These are phyloP conservation scores for Eucalyptus regnans DNA, from an alignment of 345 rosid species.

Conservation along the genomic window DNA sequence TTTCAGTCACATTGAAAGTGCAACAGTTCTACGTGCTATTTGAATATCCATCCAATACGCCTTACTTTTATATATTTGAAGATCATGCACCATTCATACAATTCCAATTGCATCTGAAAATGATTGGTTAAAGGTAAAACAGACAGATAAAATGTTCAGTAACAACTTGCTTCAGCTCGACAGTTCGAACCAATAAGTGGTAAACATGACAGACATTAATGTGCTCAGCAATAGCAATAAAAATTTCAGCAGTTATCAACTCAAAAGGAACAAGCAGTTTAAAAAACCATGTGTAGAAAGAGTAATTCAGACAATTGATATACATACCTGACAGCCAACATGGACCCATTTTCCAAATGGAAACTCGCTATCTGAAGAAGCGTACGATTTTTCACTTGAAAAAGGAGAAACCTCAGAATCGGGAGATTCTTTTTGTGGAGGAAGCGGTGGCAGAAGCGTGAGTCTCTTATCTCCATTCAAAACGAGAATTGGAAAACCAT, in stretches of 20 bases:
- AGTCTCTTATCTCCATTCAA: constrained; percentile 51
- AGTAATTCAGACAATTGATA: background rate
- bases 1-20: background rate
- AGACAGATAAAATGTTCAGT: background rate
- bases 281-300: background rate
- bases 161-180: background rate
- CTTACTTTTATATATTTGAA: background rate
- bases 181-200: background rate
- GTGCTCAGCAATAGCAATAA: background rate
- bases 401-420: constrained; percentile 21
- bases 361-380: constrained; percentile 23
- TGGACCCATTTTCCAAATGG: constrained; percentile 63
- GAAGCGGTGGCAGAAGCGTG: constrained; percentile 38
- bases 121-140: background rate
- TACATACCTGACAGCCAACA: constrained; percentile 59
- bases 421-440: constrained; percentile 29
- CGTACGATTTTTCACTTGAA: constrained; percentile 22
- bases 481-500: constrained; percentile 51
- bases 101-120: background rate
- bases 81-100: background rate
- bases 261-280: background rate
- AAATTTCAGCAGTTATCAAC: background rate
- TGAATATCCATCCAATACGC: background rate
- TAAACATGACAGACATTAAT: background rate
- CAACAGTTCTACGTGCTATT: background rate